Percentiles rank a stretch among this genome's conserved stretches.
These are phyloP conservation scores for Leptodontidium sp. DNA, from an alignment of 2,329 filamentous ascomycete genomes.

Conservation along the genomic window DNA sequence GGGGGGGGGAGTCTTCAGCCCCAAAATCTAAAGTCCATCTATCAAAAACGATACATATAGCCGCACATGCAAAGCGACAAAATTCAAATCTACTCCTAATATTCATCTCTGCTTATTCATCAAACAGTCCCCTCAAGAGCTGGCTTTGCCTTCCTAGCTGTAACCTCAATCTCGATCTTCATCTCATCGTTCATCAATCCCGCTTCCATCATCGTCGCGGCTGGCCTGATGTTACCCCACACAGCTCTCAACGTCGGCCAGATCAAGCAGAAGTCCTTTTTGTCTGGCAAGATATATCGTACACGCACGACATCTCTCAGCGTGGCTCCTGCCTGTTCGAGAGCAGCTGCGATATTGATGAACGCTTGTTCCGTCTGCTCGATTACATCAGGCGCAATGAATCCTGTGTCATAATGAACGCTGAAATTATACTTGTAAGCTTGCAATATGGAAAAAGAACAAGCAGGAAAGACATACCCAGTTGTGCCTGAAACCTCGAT, in stretches of 20 bases:
- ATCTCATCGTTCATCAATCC: conserved; percentile 23
- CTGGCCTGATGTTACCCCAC: conserved; percentile 5
- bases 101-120: background rate
- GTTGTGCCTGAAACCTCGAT: conserved; percentile 20
- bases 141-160: conserved; percentile 8
- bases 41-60: background rate
- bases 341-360: conserved; percentile 19
- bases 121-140: conserved; percentile 18
- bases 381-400: conserved; percentile 2
- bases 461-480: background rate
- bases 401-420: conserved; percentile 16
- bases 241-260: conserved; percentile 17
- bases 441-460: background rate
- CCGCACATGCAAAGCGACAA: too few species aligned
- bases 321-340: conserved; percentile 16
- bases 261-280: conserved; percentile 15
- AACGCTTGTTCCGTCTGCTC: conserved; percentile 23
- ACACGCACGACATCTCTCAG: conserved; percentile 18
- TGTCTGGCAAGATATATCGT: conserved; percentile 21
- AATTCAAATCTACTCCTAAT: background rate
- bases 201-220: conserved; percentile 20
- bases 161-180: conserved; percentile 19
- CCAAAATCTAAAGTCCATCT: background rate
- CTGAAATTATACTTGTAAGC: conserved; percentile 5
- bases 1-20: too few species aligned